These are phyloP conservation scores for Oryza australiensis DNA, from an alignment of 176 grass and related monocot genomes.

Conservation along the genomic window DNA sequence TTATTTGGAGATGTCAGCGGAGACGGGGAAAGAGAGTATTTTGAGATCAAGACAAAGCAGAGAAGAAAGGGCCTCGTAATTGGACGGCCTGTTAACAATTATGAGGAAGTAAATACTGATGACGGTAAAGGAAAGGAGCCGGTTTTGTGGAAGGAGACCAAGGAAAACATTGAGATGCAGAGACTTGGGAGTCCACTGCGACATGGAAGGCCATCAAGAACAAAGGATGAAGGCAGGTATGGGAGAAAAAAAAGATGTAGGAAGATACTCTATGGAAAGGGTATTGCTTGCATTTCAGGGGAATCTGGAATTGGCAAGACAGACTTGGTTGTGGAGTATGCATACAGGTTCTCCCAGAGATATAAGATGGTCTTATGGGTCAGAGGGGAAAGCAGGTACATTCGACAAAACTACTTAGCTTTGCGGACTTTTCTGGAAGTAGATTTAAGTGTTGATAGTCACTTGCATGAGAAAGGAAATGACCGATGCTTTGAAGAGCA, in stretches of 20 bases:
- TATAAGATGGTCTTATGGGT: constrained; percentile 98
- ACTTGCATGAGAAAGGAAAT: constrained; percentile 74
- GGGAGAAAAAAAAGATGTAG: constrained; percentile 60
- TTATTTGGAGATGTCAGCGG: constrained; percentile 90
- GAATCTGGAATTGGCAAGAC: constrained; percentile 97
- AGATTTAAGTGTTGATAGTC: constrained; percentile 58
- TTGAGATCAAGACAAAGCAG: constrained; percentile 82
- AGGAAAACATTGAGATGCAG: constrained; percentile 97
- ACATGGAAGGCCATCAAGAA: constrained; percentile 44
- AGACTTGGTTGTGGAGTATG: constrained; percentile 92
- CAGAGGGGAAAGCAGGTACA: constrained; percentile 85
- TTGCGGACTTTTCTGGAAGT: constrained; percentile 71
- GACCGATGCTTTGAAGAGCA: constrained; percentile 93
- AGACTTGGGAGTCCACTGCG: constrained; percentile 52
- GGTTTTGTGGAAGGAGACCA: constrained; percentile 90
- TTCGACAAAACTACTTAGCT: constrained; percentile 85
- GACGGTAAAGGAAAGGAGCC: constrained; percentile 78
- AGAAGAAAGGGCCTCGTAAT: constrained; percentile 49
- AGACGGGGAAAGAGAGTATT: constrained; percentile 89
- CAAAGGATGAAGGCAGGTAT: constrained; percentile 52
- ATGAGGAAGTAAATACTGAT: constrained; percentile 57
- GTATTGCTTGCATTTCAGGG: constrained; percentile 93
- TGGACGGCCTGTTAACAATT: constrained; percentile 44
- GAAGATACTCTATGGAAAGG: constrained; percentile 96
- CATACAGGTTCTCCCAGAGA: constrained; percentile 80